phyloP scores from a whole-genome alignment of 805 yeast genomes.

The Sugiyamaella chiloensis region DNA sequence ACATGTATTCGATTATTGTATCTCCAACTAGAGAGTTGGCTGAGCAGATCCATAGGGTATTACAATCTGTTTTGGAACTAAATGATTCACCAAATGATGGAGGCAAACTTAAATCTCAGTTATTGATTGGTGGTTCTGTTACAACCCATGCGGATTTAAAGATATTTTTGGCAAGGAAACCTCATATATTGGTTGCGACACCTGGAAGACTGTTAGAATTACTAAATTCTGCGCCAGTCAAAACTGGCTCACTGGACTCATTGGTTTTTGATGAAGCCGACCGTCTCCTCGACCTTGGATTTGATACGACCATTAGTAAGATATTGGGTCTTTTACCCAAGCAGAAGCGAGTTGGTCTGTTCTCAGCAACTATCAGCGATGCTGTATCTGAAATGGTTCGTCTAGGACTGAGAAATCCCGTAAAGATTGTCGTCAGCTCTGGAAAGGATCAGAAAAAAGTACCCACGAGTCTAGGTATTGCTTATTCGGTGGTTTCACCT shows the following conservation, averaged over 20 bases:
- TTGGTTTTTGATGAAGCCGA: constrained; percentile 93
- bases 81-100: constrained; percentile 41
- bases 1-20: constrained; percentile 58
- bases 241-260: constrained; percentile 62
- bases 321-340: constrained; percentile 74
- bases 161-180: constrained; percentile 48
- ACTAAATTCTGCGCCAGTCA: constrained; percentile 52
- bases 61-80: constrained; percentile 54
- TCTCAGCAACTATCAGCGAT: constrained; percentile 87
- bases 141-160: constrained; percentile 64
- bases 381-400: constrained; percentile 77
- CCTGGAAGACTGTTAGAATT: constrained; percentile 88
- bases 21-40: constrained; percentile 65
- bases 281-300: constrained; percentile 76
- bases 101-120: constrained; percentile 30
- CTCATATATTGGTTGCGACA: constrained; percentile 83
- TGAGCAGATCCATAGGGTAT: constrained; percentile 57
- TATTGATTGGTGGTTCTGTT: constrained; percentile 40
- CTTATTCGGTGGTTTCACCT: constrained; percentile 59
- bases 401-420: constrained; percentile 92
- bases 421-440: constrained; percentile 69
- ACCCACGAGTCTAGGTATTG: constrained; percentile 64
- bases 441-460: constrained; percentile 32
- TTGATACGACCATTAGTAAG: constrained; percentile 61
- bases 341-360: constrained; percentile 89